These are phyloP conservation scores for Talaromyces thailandensis DNA, from an alignment of 495 filamentous ascomycete genomes.

Conservation along the genomic window DNA sequence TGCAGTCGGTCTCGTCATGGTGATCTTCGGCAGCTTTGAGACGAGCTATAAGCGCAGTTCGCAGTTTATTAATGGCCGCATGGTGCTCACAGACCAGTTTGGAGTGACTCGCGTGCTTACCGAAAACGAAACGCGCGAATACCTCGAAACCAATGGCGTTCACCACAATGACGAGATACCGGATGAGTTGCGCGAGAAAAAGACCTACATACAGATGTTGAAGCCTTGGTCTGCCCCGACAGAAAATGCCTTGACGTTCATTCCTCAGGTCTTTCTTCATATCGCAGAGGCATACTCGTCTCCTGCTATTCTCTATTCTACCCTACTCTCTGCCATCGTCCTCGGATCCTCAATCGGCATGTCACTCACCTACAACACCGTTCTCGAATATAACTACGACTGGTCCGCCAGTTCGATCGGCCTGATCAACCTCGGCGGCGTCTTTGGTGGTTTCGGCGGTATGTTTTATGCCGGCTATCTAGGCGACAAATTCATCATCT, in stretches of 20 bases:
- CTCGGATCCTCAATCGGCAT: constrained; percentile 25
- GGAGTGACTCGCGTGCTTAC: constrained; percentile 22
- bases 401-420: constrained; percentile 23
- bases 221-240: constrained; percentile 11
- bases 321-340: constrained; percentile 21
- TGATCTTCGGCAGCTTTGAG: constrained; percentile 22
- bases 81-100: constrained; percentile 28
- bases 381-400: constrained; percentile 21
- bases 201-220: constrained; percentile 23
- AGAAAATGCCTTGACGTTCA: constrained; percentile 7
- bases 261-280: constrained; percentile 19
- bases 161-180: constrained; percentile 10
- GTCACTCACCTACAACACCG: constrained; percentile 26
- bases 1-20: constrained; percentile 21
- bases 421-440: constrained; percentile 25
- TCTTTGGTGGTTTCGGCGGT: constrained; percentile 25
- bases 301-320: constrained; percentile 28
- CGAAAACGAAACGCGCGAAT: constrained; percentile 6
- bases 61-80: constrained; percentile 15
- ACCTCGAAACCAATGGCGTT: neutral
- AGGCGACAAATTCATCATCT: constrained; percentile 23
- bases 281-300: constrained; percentile 27
- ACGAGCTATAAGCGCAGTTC: constrained; percentile 19
- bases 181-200: constrained; percentile 12
- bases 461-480: constrained; percentile 28